These are phyloP conservation scores for Neophaeococcomyces mojaviensis DNA, from an alignment of 2,329 filamentous ascomycete genomes.

Conservation along the genomic window DNA sequence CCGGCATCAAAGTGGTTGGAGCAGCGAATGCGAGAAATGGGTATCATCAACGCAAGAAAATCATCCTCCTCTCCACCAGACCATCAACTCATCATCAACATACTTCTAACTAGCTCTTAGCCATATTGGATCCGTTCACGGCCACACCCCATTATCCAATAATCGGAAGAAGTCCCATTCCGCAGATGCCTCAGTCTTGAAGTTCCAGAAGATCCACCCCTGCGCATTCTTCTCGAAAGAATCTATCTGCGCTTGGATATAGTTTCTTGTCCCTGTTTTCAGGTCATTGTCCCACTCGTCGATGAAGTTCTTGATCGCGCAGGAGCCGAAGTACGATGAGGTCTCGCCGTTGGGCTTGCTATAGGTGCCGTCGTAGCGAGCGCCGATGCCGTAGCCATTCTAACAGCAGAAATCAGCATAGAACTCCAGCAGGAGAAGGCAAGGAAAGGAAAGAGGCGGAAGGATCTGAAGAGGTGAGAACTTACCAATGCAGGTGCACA, in stretches of 20 bases:
- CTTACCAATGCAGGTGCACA: conserved; percentile 40
- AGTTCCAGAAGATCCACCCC: conserved; percentile 45
- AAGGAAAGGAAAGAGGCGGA: too few relatives aligned
- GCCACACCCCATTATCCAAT: conserved; percentile 36
- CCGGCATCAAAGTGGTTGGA: neutral
- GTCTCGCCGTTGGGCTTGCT: conserved; percentile 34
- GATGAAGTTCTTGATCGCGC: conserved; percentile 43
- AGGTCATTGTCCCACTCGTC: conserved; percentile 38
- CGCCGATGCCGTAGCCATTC: conserved; percentile 52
- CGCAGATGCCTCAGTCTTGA: conserved; percentile 42
- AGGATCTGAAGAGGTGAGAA: neutral
- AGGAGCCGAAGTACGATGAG: conserved; percentile 46
- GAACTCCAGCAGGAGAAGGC: neutral
- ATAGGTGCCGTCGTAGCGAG: conserved; percentile 43
- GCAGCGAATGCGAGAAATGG: neutral
- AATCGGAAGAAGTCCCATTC: conserved; percentile 43
- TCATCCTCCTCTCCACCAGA: too few relatives aligned
- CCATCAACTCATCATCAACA: too few relatives aligned
- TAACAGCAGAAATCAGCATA: conserved; percentile 18
- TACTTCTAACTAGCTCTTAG: too few relatives aligned
- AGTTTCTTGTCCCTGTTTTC: conserved; percentile 34
- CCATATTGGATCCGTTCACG: neutral
- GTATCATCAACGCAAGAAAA: conserved; percentile 1
- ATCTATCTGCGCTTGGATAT: conserved; percentile 41
- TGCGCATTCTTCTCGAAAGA: conserved; percentile 33